phyloP scores from a whole-genome alignment of 2,329 filamentous ascomycete species.

The Alternaria sp. region DNA sequence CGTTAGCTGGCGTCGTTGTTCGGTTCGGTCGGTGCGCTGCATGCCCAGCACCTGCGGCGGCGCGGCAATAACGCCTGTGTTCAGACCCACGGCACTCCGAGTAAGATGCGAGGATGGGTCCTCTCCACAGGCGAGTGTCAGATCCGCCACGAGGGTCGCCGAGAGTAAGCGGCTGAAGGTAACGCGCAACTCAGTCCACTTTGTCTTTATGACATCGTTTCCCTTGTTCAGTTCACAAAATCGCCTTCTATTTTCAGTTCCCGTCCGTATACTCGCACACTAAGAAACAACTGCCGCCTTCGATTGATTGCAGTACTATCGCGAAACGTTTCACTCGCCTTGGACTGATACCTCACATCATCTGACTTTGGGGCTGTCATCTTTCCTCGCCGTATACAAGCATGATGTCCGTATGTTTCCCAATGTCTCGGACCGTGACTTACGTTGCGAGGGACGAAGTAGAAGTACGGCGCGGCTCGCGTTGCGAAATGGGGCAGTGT shows the following conservation, averaged over 20 bases:
- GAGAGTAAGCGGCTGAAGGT: background rate
- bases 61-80: background rate
- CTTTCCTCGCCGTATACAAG: background rate
- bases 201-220: background rate
- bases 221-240: background rate
- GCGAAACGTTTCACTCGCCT: background rate
- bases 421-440: background rate
- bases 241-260: background rate
- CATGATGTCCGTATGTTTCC: background rate
- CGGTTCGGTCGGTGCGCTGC: background rate
- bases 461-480: background rate
- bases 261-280: background rate
- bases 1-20: background rate
- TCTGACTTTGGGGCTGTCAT: background rate
- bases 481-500: background rate
- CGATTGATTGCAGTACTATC: background rate
- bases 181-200: constrained; percentile 1
- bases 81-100: background rate
- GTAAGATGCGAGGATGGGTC: background rate
- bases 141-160: background rate
- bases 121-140: background rate
- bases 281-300: background rate
- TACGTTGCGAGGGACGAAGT: background rate
- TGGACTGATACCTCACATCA: background rate
- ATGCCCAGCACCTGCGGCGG: background rate